phyloP scores from a whole-genome alignment of 768 basidiomycete species.

The Phaeolepiota aurea region DNA sequence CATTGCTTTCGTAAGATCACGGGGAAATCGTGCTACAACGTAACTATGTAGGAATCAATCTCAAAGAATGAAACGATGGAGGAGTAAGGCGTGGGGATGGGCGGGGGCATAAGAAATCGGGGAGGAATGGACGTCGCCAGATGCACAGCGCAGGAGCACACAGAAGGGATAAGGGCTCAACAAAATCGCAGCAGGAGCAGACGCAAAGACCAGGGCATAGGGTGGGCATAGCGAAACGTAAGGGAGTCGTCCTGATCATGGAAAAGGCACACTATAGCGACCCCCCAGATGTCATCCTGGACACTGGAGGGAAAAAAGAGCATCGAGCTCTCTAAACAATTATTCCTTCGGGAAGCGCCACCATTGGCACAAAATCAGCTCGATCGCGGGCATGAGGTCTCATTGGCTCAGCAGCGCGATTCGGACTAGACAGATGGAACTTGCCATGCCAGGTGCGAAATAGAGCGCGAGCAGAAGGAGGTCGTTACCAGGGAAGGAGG shows the following conservation, averaged over 20 bases:
- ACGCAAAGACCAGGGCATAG: slow-evolving; percentile 13
- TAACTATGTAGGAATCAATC: slow-evolving; percentile 26
- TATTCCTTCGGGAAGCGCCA: slow-evolving; percentile 9
- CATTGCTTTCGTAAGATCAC: no score
- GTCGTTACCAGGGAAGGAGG: neutral
- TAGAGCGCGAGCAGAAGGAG: slow-evolving; percentile 11
- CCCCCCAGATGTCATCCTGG: slow-evolving; percentile 7
- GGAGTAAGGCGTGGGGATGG: slow-evolving; percentile 6
- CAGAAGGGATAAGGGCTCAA: slow-evolving; percentile 1
- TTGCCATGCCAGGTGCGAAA: slow-evolving; percentile 22
- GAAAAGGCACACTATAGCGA: slow-evolving; percentile 5
- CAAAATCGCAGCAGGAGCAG: slow-evolving; percentile 8
- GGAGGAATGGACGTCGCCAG: slow-evolving; percentile 1
- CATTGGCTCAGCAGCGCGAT: slow-evolving; percentile 8
- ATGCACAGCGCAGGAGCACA: slow-evolving; percentile 8
- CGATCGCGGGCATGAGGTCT: slow-evolving; percentile 13
- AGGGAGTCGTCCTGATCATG: slow-evolving; percentile 10
- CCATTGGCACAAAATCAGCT: slow-evolving; percentile 6
- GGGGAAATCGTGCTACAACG: slow-evolving; percentile 37
- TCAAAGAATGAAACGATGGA: slow-evolving; percentile 15
- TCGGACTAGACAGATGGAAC: slow-evolving; percentile 21
- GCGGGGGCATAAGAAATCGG: slow-evolving; percentile 4
- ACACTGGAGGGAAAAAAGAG: slow-evolving; percentile 14
- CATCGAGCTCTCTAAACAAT: slow-evolving; percentile 21
- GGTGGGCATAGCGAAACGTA: slow-evolving; percentile 15